Base-by-base conservation (phyloP, 2,329 filamentous ascomycete genomes). In the Aspergillus tanneri region DNA sequence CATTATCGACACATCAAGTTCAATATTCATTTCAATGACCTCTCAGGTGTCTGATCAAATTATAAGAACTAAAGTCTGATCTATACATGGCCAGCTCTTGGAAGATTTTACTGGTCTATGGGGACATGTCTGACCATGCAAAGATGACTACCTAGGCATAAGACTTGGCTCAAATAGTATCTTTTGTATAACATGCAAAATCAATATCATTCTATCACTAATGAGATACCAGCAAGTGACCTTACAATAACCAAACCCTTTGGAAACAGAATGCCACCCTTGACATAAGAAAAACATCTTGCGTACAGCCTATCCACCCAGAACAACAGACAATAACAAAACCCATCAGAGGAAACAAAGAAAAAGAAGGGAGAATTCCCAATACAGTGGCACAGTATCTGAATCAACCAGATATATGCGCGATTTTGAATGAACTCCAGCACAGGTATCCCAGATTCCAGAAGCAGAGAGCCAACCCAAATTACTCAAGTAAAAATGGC, bases 171-270 rank as follows among this genome's bases (percentile, higher is more conserved):
- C 12, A 7, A 4, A 18, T 42, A 28, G 12, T 36, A 28, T 42
- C 16, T 23, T 18, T 22, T 38, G 42, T 32, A 30, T 23, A 19
- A 21, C 19, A 32, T 32, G 30, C 24, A 47, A 44, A 37, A 18
- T 35, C 10, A 22, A 37, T 36, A 43, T 27, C 44, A 46, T 46
- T 52, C 54, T 56, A 54, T 50, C 30, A 34, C 30, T 11, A 34
- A 34, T 16, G 5, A 34, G 19, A 9, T 4, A 34, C 30, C 30
- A 36, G 9, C 34, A 35, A 22, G 7, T 32, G 35, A 25, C 22
- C 35, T 27, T 34, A 24, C 28, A 35, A 47, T 37, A 37, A 36
- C 38, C 36, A 41, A 23, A 35, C 21, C 14, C n/a, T 43, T 42
- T 39, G 7, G 27, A 32, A 49, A 42, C 37, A 47, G 32, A 45